Evolutionary conservation across 768 basidiomycete species (phyloP), one percentile per base, ranked within the genome.

Genomic region (Suillus subalutaceus): DNA sequence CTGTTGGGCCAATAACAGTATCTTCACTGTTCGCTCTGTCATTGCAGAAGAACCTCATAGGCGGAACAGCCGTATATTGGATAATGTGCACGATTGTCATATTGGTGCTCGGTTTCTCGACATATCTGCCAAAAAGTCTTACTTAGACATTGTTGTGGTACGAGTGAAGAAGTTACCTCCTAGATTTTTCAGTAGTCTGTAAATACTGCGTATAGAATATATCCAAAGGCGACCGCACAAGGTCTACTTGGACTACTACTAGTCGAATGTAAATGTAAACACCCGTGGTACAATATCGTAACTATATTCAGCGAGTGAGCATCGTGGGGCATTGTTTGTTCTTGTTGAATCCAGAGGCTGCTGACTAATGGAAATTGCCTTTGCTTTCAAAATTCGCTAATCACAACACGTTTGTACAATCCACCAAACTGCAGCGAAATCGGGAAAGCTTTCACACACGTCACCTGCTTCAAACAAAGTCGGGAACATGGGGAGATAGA

Each of bases 61-160:
- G 71, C 23, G 76, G 76, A 9, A 72, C 77, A 55, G 72, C 78
- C 52, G 81, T 83, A 2, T 83, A 72, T 62, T 37, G 73, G 37
- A 63, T 76, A 43, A 67, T 78, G 61, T 65, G 60, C 3, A 62
- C 35, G 7, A 38, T 65, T 9, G 41, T 48, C 35, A 23, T 65
- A 26, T 43, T 43, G 10, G 61, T 43, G 20, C 38, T 65, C 8
- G 5, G 37, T 44, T 26, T 37, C 15, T 59, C 60, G 32, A 62
- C 60, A 44, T 58, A 43, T 18, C 32, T 65, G 10, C 64, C 58
- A 32, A 44, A 32, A 62, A 62, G 23, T 20, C 46, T 62, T n/a
- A 23, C 56, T n/a, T 62, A 23, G 15, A n/a, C 26, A 35, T 56
- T 15, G 23, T 55, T n/a, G 12, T 23, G 46, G 5, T 46, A 62